Base-by-base conservation (phyloP, 306 rosid species). In the Citrullus mucosospermus region DNA sequence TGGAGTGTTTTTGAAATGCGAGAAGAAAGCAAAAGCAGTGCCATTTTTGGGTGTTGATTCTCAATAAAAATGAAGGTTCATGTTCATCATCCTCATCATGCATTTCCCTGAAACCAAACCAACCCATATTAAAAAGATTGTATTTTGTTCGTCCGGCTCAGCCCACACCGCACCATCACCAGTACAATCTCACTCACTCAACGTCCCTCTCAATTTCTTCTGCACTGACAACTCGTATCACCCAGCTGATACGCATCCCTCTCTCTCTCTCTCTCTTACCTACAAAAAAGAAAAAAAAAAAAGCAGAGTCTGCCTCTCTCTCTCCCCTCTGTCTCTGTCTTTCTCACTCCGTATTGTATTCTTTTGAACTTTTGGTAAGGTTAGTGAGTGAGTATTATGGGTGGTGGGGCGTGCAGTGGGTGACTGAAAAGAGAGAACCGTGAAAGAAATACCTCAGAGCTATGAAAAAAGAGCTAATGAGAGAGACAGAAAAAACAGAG, bases 171-270 rank as follows among this genome's bases (percentile, higher is more conserved):
- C 53, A 39, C 9, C 74, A 13, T 15, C 15, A 53, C 20, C 75
- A 69, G 28, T 36, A 36, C 48, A 65, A 36, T 65, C 60, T 36
- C 61, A 62, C 74, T 25, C 11, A 54, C 25, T 25, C 77, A 25
- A 48, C 54, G 50, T 41, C 81, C 18, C 76, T 78, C 82, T 82
- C 85, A 77, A 74, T 53, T 78, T 81, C 85, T 86, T 80, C 85
- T 86, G 82, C 84, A 67, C 88, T 86, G 88, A 85, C 88, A 85
- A 77, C 76, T 77, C 85, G 80, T 59, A 81, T 81, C 85, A 57
- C 72, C 81, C 71, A 61, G 73, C 78, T 78, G 77, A 83, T 80
- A 48, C 79, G 18, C 73, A 53, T 15, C 61, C n/a, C 56, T 62
- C 59, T 84, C 65, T 81, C 78, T 58, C 81, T 79, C 56, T 65